Evolutionary conservation across 2,329 filamentous ascomycete species (phyloP), one percentile per base, ranked within the genome.

Genomic region (Gliomastix tumulicola): DNA sequence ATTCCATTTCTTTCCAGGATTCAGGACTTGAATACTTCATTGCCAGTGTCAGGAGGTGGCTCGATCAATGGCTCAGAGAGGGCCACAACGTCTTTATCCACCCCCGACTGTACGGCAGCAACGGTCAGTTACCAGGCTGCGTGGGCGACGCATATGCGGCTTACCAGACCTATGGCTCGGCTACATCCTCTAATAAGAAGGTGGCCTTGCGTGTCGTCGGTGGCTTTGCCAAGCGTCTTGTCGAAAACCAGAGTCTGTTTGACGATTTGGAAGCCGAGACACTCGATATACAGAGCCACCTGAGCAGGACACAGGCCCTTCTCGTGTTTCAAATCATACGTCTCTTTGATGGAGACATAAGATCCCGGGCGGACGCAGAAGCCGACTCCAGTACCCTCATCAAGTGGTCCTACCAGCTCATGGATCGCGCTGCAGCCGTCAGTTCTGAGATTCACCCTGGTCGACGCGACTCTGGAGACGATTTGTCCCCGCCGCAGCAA

Each of bases 311-410:
- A 6, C 39, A 41, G 15, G 22, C 37, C 7, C 34, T 42, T 12
- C 25, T 37, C 3, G 18, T 42, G 6, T 40, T 31, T 13, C 27
- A 33, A 8, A 16, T 35, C 15, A 37, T 42, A n/a, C 28, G 37
- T 12, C 40, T 42, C 17, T 39, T 40, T n/a, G 40, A 42, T 22
- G 40, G 40, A 3, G 37, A 42, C 22, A 37, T 40, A 11, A 21
- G 23, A 11, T 30, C 34, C n/a, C 34, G 40, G n/a, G 21, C 23
- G 12, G 32, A 35, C 8, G 37, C 34, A 12, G 40, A 42, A 15
- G 12, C 19, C 4, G 12, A 30, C 13, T 17, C 32, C 2, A 18
- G 9, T 6, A 37, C 27, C 13, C 27, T 40, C 13, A 28, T 28
- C 4, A 32, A 20, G 9, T 41, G 39, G 39, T 8, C 17, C 1